Percentiles rank a stretch among this genome's conserved stretches.
These are phyloP conservation scores for Candida sp. DNA, from an alignment of 1,139 yeast genomes.

Conservation along the genomic window DNA sequence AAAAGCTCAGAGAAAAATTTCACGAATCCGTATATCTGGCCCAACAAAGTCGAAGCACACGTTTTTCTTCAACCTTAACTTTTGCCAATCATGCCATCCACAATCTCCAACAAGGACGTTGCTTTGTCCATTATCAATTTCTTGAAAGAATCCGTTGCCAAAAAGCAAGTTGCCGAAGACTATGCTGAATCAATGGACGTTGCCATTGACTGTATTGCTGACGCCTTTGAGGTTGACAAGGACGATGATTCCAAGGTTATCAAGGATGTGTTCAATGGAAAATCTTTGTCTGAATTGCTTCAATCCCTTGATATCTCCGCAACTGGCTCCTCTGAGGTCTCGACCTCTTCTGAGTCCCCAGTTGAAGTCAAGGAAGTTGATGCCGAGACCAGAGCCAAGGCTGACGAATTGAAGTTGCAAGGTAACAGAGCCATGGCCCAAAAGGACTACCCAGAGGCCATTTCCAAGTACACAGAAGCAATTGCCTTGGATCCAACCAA, in stretches of 20 bases:
- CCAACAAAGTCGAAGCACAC: conserved; percentile 3
- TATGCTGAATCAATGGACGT: conserved; percentile 93
- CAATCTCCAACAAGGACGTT: conserved; percentile 60
- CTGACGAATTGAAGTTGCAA: conserved; percentile 82
- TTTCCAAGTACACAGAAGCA: conserved; percentile 80
- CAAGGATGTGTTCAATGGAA: conserved; percentile 48
- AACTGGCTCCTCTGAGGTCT: conserved; percentile 23
- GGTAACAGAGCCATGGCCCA: conserved; percentile 95
- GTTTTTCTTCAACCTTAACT: background rate
- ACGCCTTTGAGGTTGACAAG: conserved; percentile 76
- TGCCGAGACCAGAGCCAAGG: conserved; percentile 64
- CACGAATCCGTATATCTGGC: background rate
- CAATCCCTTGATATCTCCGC: conserved; percentile 16
- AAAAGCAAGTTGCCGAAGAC: conserved; percentile 75
- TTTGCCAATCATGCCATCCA: conserved; percentile 8
- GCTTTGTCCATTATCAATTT: conserved; percentile 80
- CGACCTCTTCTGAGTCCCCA: conserved; percentile 17
- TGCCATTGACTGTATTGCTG: conserved; percentile 91
- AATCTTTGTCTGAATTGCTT: conserved; percentile 52
- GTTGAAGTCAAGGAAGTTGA: conserved; percentile 46
- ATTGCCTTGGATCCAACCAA: conserved; percentile 70
- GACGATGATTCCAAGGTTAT: conserved; percentile 42
- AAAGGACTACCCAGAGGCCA: conserved; percentile 71
- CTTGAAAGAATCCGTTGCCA: conserved; percentile 61
- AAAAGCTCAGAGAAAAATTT: conserved; percentile 1